Percentiles rank a stretch among this genome's conserved stretches.
Evolutionary conservation across 2,329 filamentous ascomycete species (phyloP).

Genomic region (Endoconidiophora polonica): DNA sequence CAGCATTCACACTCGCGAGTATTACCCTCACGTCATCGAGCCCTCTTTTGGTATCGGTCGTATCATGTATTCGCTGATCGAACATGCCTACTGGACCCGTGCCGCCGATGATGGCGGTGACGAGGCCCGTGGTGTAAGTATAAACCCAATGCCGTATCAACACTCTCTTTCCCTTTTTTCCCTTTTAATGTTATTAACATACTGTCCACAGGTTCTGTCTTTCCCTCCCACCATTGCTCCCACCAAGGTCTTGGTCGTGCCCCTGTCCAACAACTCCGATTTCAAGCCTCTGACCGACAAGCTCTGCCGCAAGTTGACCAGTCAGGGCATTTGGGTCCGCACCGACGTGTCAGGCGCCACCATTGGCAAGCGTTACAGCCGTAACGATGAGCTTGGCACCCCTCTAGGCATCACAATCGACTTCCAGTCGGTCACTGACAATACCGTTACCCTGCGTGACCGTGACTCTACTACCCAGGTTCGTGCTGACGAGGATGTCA

Average conservation of each 20-base stretch:
- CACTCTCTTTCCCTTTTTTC: neutral
- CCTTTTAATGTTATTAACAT: constrained; percentile 19
- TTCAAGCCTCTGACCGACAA: constrained; percentile 54
- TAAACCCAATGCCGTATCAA: neutral
- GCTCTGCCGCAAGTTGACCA: constrained; percentile 53
- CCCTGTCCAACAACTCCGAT: constrained; percentile 55
- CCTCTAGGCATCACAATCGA: constrained; percentile 78
- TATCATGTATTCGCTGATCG: constrained; percentile 76
- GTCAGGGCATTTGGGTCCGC: constrained; percentile 55
- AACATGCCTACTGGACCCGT: constrained; percentile 91
- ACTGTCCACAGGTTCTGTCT: constrained; percentile 22
- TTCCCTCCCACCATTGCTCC: constrained; percentile 48
- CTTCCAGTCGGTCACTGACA: constrained; percentile 75
- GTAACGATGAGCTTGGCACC: constrained; percentile 82
- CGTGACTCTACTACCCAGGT: constrained; percentile 75
- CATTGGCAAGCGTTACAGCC: constrained; percentile 75
- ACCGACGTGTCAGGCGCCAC: constrained; percentile 69
- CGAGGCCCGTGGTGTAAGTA: constrained; percentile 67
- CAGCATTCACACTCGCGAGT: constrained; percentile 72
- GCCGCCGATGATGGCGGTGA: constrained; percentile 50
- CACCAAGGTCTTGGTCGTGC: constrained; percentile 73
- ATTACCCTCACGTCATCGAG: constrained; percentile 83
- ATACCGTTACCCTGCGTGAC: constrained; percentile 65
- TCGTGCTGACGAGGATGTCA: constrained; percentile 55
- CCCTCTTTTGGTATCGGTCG: constrained; percentile 86